These are phyloP conservation scores for Basipetospora chlamydospora DNA, from an alignment of 2,329 filamentous ascomycete species.

Conservation along the genomic window DNA sequence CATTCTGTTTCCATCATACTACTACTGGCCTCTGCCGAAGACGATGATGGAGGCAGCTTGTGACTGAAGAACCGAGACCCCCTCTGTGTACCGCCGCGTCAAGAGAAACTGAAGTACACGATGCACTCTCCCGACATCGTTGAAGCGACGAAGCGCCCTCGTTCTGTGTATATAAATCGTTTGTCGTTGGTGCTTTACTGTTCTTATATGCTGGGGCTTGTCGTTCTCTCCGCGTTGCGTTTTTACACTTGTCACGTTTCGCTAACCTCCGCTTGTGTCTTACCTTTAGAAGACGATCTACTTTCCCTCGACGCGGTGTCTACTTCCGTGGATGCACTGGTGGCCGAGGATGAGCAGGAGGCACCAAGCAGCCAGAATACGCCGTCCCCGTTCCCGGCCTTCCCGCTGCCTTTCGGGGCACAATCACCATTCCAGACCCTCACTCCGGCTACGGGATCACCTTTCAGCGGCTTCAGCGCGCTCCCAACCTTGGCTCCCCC, in stretches of 20 bases:
- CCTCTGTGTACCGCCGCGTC: no score
- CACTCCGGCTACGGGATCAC: neutral
- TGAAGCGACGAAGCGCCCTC: neutral
- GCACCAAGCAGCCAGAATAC: constrained; percentile 9
- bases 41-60: constrained; percentile 42
- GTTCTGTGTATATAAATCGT: neutral
- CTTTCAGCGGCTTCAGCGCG: constrained; percentile 9
- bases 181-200: constrained; percentile 9
- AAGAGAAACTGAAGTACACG: no score
- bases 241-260: no score
- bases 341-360: constrained; percentile 39
- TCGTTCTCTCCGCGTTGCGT: no score
- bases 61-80: constrained; percentile 3
- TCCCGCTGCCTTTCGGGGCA: neutral
- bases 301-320: constrained; percentile 45
- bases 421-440: neutral
- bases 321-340: constrained; percentile 52
- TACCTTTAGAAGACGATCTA: constrained; percentile 45
- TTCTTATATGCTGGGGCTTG: no score
- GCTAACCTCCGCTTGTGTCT: constrained; percentile 32
- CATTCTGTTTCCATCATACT: constrained; percentile 20
- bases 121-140: no score
- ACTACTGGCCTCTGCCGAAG: constrained; percentile 28
- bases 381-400: neutral
- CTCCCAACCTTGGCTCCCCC: constrained; percentile 17